phyloP scores from a whole-genome alignment of 2,329 filamentous ascomycete genomes.

The Chaetomiaceae sp. region DNA sequence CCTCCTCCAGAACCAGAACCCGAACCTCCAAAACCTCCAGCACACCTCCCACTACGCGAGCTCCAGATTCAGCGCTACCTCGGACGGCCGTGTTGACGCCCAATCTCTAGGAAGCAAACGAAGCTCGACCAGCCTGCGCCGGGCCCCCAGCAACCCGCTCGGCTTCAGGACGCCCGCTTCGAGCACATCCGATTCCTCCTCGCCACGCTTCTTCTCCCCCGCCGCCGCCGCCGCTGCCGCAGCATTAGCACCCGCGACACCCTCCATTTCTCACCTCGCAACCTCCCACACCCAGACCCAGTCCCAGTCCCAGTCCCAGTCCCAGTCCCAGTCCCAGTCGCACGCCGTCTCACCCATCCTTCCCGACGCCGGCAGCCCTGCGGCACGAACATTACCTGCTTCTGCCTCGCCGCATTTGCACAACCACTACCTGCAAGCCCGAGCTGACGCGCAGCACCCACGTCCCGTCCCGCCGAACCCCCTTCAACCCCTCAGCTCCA shows the following conservation, averaged over 20 bases:
- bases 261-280: not conserved
- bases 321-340: slow-evolving; percentile 32
- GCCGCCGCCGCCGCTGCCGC: not conserved
- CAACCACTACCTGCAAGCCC: slow-evolving; percentile 9
- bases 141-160: slow-evolving; percentile 56
- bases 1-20: no score
- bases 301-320: slow-evolving; percentile 19
- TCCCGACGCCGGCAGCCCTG: slow-evolving; percentile 42
- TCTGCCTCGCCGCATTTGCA: slow-evolving; percentile 17
- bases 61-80: slow-evolving; percentile 31
- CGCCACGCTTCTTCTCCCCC: slow-evolving; percentile 41
- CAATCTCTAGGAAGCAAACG: slow-evolving; percentile 56
- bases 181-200: slow-evolving; percentile 47
- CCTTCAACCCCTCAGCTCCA: slow-evolving; percentile 36
- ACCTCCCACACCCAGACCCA: slow-evolving; percentile 9
- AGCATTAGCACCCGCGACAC: not conserved
- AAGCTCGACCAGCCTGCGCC: slow-evolving; percentile 59
- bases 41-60: slow-evolving; percentile 38
- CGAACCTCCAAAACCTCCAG: no score
- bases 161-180: slow-evolving; percentile 40
- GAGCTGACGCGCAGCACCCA: not conserved
- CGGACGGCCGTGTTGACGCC: slow-evolving; percentile 52
- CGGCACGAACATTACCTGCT: no score
- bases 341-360: slow-evolving; percentile 46
- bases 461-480: slow-evolving; percentile 17